Evolutionary conservation across 2,329 filamentous ascomycete genomes (phyloP).

Genomic region (Ophiostoma populinum): DNA sequence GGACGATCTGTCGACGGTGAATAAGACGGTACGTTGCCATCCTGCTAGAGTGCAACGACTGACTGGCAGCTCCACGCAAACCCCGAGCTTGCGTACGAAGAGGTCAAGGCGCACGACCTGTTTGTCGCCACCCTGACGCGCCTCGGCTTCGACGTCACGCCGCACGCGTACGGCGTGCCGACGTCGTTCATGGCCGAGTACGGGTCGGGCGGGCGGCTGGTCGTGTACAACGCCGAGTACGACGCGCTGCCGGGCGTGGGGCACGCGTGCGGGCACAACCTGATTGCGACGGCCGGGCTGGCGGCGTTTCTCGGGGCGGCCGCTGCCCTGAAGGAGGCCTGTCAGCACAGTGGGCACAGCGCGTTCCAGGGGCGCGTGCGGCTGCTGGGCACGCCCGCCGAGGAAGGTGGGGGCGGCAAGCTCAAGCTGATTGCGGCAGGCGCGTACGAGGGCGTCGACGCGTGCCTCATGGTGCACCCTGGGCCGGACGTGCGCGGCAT

Average conservation of each 20-base stretch:
- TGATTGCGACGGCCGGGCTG: conserved; percentile 22
- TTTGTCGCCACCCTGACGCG: conserved; percentile 26
- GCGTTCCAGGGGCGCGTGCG: conserved; percentile 13
- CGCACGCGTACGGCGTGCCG: conserved; percentile 30
- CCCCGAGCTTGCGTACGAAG: conserved; percentile 32
- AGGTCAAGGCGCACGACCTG: conserved; percentile 30
- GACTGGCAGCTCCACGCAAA: conserved; percentile 18
- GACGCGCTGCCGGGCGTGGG: conserved; percentile 20
- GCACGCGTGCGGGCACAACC: conserved; percentile 26
- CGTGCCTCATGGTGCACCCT: conserved; percentile 25
- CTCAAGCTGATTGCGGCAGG: conserved; percentile 25
- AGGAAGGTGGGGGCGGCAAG: conserved; percentile 26
- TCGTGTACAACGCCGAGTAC: conserved; percentile 14
- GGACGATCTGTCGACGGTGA: conserved; percentile 3
- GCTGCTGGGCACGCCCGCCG: conserved; percentile 25
- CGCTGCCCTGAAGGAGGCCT: conserved; percentile 12
- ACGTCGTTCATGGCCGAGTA: conserved; percentile 29
- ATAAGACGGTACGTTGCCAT: conserved; percentile 1
- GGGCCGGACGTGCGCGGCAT: conserved; percentile 8
- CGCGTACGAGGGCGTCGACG: conserved; percentile 21
- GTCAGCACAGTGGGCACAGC: not conserved
- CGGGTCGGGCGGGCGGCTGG: conserved; percentile 9
- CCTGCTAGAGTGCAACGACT: not conserved
- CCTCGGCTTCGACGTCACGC: conserved; percentile 26
- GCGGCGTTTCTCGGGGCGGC: conserved; percentile 20